Evolutionary conservation across 1,284 basidiomycete genomes (phyloP), one percentile per base, ranked within the genome.

Genomic region (Puccinia hordei): DNA sequence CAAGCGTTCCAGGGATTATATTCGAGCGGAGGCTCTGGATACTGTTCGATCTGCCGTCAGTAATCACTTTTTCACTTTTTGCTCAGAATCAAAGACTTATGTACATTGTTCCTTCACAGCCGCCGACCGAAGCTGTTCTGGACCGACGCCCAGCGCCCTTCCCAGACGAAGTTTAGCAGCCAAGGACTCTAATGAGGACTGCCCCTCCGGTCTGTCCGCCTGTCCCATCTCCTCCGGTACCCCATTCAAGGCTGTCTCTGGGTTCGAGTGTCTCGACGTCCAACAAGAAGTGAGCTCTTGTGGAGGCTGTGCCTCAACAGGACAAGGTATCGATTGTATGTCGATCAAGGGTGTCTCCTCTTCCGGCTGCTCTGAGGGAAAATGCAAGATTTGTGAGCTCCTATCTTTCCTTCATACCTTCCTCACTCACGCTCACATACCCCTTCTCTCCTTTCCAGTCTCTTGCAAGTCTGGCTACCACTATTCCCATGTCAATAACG

Each of bases 211-310:
- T 2, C 44, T 41, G 10, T n/a, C 71, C 17, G 73, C 73, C 59
- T 75, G 73, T 24, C 73, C 73, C 1, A 61, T 75, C 38, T 17
- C 59, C 17, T 27, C 41, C 15, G 38, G 55, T 22, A 8, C 3
- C 5, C 41, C 38, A 5, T 33, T 75, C 44, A 75, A 38, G 13
- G 10, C 22, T 1, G 27, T 59, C 8, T 30, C 35, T n/a, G 41
- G 55, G 2, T 72, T 38, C 33, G 69, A 72, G 49, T 72, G 69
- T 35, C 69, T 72, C 27, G 69, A 72, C 51, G 69, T 72, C 15
- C 10, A 19, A 19, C 27, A 72, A 55, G 69, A 72, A 55, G 27
- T 72, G 10, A 55, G 33, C 41, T 72, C 69, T 2, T 72, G 69
- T 53, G 69, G 69, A 17, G 69, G 69, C n/a, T 72, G 69, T n/a